Evolutionary conservation across 495 filamentous ascomycete species (phyloP), one percentile per base, ranked within the genome.

Genomic region (Podospora appendiculata): DNA sequence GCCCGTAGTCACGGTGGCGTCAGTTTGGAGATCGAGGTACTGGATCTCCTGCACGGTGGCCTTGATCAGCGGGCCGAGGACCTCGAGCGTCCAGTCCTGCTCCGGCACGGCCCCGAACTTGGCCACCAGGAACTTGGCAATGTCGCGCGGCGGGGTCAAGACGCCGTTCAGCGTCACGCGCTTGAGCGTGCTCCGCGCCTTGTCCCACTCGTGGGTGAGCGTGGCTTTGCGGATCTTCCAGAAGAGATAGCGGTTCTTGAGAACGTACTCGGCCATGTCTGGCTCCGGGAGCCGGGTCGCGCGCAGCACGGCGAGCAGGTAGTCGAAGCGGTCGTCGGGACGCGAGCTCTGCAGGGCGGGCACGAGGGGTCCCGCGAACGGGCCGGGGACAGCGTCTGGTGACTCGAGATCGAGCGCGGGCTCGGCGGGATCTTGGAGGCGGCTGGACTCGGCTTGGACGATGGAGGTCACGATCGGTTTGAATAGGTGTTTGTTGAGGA

Each of bases 211-310:
- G 14, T 36, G 4, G 0, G 0, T 0, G 47, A 55, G n/a, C 32
- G 8, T 19, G 2, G 32, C 11, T 42, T 13, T 52, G 25, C 69
- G 68, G 10, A 74, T 58, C 6, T 72, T 54, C 47, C 70, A 75
- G 69, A 93, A 85, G 65, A 91, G 83, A 59, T 83, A 84, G 39
- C 59, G 56, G 64, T 85, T 82, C 32, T 79, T 71, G 17, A 70
- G 33, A 14, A 84, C 62, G 61, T 86, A 93, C 4, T 75, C 66
- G 9, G 25, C 48, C 34, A 45, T n/a, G 44, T 46, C 56, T 47
- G 9, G 51, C 50, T 43, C 52, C 38, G 18, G 36, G n/a, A 8
- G 44, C 35, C 16, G 34, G 18, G 5, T 17, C 4, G 33, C 12
- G 17, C n/a, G 34, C 8, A 40, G 33, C 7, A 39, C 34, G 8